Evolutionary conservation across 306 rosid species (phyloP).

Genomic region (Vigna trinervia): DNA sequence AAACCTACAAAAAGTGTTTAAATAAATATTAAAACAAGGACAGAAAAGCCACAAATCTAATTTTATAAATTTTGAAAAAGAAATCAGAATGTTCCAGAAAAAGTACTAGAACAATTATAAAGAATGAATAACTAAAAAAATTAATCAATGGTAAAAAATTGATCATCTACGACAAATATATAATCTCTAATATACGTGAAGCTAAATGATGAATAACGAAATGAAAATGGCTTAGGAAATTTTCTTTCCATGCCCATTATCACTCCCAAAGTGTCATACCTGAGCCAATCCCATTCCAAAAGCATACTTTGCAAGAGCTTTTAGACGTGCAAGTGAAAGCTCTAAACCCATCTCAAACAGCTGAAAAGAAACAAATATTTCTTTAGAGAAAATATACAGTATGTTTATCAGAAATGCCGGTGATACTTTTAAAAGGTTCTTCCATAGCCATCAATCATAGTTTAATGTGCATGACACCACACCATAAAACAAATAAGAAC

Average conservation of each 20-base stretch:
- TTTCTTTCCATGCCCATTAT: constrained; percentile 13
- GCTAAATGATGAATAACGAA: constrained; percentile 26
- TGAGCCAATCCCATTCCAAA: constrained; percentile 97
- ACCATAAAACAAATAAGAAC: constrained; percentile 23
- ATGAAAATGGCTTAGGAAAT: constrained; percentile 25
- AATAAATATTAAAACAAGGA: constrained; percentile 29
- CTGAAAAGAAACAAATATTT: constrained; percentile 58
- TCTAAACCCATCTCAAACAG: constrained; percentile 99
- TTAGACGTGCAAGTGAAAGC: constrained; percentile 96
- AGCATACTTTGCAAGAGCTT: constrained; percentile 98
- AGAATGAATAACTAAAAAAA: constrained; percentile 36
- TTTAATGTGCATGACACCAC: constrained; percentile 16
- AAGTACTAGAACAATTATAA: constrained; percentile 16
- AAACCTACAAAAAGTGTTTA: constrained; percentile 67
- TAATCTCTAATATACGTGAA: not conserved
- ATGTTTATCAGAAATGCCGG: constrained; percentile 17
- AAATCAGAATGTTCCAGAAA: not conserved
- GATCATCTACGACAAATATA: not conserved
- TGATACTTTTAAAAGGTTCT: constrained; percentile 27
- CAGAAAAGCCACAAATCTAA: constrained; percentile 13
- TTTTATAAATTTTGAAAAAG: constrained; percentile 22
- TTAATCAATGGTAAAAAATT: constrained; percentile 27
- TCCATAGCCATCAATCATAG: constrained; percentile 33
- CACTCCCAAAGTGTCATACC: constrained; percentile 60
- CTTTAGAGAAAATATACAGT: constrained; percentile 30